Base-by-base conservation (phyloP, 169 alveolate species). In the Babesia caballi region DNA sequence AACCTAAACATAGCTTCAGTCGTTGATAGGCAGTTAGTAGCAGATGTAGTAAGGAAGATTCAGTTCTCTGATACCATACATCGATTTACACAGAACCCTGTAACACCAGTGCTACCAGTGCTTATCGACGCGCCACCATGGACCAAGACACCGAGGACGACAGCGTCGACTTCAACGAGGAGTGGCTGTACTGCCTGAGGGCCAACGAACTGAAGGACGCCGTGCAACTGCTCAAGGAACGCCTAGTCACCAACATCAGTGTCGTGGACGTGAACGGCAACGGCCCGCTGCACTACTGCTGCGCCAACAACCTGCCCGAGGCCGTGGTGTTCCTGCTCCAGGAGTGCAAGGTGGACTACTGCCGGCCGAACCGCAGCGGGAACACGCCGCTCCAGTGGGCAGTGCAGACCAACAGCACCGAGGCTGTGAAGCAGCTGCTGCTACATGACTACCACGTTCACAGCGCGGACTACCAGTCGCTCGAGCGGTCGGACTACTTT, bases 311-410 rank as follows among this genome's bases (percentile, higher is more conserved):
- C 57, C 66, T 69, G 63, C 61, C 68, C n/a, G 90, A 71, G 49
- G 84, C 82, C 50, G 68, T 81, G 32, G 28, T 33, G n/a, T 88
- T 83, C 53, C 74, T 88, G 32, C 75, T 88, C 9, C 63, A 76
- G 60, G 89, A 83, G 50, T 76, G 91, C 28, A 57, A 60, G 40
- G 66, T 83, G 38, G 83, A 81, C 27, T 84, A 83, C 63, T 68
- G 82, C 65, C 67, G 50, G 27, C 50, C 25, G n/a, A 88, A 88
- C 60, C 41, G 41, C 41, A 80, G 81, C 54, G 91, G 93, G 6
- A 88, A 88, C 56, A 82, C 85, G 28, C 93, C 93, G 19, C 75
- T 88, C 21, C 74, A 84, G 53, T 88, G 93, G 93, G 89, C 91
- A 27, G 82, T 88, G 8, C 93, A 88, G 44, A 88, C 84, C 41